These are phyloP conservation scores for Melanomma pulvis-pyrius DNA, from an alignment of 495 filamentous ascomycete species.

Conservation along the genomic window DNA sequence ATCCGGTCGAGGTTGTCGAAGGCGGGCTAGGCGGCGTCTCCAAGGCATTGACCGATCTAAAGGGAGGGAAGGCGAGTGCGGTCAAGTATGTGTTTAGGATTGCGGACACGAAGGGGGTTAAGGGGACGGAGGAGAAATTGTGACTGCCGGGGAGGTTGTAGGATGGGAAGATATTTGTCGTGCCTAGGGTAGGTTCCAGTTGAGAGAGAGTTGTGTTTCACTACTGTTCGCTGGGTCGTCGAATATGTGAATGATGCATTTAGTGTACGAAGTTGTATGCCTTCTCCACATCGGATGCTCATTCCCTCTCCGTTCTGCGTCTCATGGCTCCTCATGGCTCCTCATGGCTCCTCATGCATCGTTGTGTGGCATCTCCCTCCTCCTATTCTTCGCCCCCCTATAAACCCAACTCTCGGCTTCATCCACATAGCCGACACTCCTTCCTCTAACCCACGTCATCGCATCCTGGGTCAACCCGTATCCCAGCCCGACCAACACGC, in stretches of 20 bases:
- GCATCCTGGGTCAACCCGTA: slow-evolving; percentile 83
- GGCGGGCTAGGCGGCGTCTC: slow-evolving; percentile 61
- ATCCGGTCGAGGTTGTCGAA: slow-evolving; percentile 63
- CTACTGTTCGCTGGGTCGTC: too few species aligned
- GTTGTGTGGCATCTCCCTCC: background rate
- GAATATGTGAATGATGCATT: too few species aligned
- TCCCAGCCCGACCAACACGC: slow-evolving; percentile 71
- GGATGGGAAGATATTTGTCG: too few species aligned
- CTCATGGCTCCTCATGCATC: slow-evolving; percentile 5
- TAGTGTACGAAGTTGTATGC: too few species aligned
- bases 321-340: too few species aligned
- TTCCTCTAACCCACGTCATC: slow-evolving; percentile 55
- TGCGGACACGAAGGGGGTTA: slow-evolving; percentile 57
- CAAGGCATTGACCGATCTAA: slow-evolving; percentile 57
- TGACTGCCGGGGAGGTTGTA: background rate
- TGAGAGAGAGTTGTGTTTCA: too few species aligned
- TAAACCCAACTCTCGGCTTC: slow-evolving; percentile 21
- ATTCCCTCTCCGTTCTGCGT: too few species aligned
- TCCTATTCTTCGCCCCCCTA: slow-evolving; percentile 13
- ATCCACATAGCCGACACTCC: slow-evolving; percentile 1
- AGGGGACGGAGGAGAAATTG: background rate
- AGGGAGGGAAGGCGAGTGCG: slow-evolving; percentile 65
- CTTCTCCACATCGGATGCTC: too few species aligned
- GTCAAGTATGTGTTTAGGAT: slow-evolving; percentile 72
- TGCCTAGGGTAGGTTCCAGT: too few species aligned